Evolutionary conservation across 2,329 filamentous ascomycete species (phyloP).

Genomic region (Sarocladium brachiariae): DNA sequence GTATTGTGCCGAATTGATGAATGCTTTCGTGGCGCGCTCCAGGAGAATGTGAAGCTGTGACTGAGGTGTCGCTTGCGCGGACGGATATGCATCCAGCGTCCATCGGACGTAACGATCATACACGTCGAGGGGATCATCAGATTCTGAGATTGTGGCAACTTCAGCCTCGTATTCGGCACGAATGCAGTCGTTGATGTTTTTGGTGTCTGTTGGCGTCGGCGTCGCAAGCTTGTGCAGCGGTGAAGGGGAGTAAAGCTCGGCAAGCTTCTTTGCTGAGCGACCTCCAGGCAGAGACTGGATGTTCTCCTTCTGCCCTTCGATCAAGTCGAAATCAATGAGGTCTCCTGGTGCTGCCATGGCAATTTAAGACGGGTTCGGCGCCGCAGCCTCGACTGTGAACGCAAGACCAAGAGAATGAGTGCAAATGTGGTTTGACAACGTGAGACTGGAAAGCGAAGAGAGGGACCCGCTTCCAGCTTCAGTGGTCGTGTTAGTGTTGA

Average conservation of each 20-base stretch:
- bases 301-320: slow-evolving; percentile 96
- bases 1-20: slow-evolving; percentile 80
- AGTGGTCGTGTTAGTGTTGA: not conserved
- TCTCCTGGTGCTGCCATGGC: slow-evolving; percentile 45
- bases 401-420: not conserved
- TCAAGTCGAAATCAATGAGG: slow-evolving; percentile 75
- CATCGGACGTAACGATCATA: slow-evolving; percentile 97
- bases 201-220: slow-evolving; percentile 63
- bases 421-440: not conserved
- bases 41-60: slow-evolving; percentile 86
- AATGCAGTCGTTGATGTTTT: slow-evolving; percentile 71
- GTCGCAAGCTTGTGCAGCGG: slow-evolving; percentile 50
- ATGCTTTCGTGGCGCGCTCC: slow-evolving; percentile 86
- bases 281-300: slow-evolving; percentile 87
- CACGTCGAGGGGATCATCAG: slow-evolving; percentile 89
- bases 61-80: slow-evolving; percentile 82
- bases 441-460: not conserved
- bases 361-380: slow-evolving; percentile 9
- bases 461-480: slow-evolving; percentile 3
- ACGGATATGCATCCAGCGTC: slow-evolving; percentile 92
- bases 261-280: slow-evolving; percentile 82
- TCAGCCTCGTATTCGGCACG: slow-evolving; percentile 84
- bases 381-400: not conserved
- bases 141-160: slow-evolving; percentile 69
- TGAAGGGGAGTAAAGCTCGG: slow-evolving; percentile 68